These are phyloP conservation scores for Podila epicladia DNA, from an alignment of 192 early-diverging fungal genomes.

Conservation along the genomic window DNA sequence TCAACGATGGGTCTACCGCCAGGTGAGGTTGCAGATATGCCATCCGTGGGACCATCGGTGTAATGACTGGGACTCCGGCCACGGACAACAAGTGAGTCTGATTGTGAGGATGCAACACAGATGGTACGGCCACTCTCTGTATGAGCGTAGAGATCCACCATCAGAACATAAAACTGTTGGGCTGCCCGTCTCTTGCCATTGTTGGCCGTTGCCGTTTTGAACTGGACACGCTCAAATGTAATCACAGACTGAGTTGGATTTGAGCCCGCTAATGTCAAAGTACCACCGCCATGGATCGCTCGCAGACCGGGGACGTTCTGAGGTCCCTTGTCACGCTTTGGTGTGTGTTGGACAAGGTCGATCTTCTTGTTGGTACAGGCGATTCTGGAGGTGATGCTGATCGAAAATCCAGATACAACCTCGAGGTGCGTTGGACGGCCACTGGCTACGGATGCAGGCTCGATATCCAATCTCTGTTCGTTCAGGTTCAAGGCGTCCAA, in stretches of 20 bases:
- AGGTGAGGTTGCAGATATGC: constrained; percentile 1
- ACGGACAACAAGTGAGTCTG: constrained; percentile 83
- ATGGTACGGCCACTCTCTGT: constrained; percentile 60
- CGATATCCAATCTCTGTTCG: background rate
- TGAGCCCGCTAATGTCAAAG: constrained; percentile 40
- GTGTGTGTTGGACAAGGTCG: constrained; percentile 83
- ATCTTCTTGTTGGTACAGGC: constrained; percentile 73
- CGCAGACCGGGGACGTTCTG: constrained; percentile 72
- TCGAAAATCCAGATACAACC: constrained; percentile 62
- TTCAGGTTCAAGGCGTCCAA: constrained; percentile 5
- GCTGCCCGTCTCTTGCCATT: constrained; percentile 90
- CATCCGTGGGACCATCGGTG: constrained; percentile 58
- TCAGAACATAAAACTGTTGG: constrained; percentile 88
- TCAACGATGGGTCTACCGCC: background rate
- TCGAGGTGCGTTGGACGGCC: background rate
- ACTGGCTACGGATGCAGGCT: background rate
- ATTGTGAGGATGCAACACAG: constrained; percentile 69
- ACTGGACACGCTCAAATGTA: constrained; percentile 92
- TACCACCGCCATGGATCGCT: constrained; percentile 61
- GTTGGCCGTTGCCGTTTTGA: constrained; percentile 94
- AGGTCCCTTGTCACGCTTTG: constrained; percentile 96
- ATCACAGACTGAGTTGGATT: constrained; percentile 54
- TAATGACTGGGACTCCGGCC: constrained; percentile 94
- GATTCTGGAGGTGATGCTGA: constrained; percentile 78
- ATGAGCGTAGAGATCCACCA: constrained; percentile 76